A percentile compares a stretch with the other conserved stretches of the same genome.
Evolutionary conservation across 768 basidiomycete genomes (phyloP).

Genomic region (Galerina marginata): DNA sequence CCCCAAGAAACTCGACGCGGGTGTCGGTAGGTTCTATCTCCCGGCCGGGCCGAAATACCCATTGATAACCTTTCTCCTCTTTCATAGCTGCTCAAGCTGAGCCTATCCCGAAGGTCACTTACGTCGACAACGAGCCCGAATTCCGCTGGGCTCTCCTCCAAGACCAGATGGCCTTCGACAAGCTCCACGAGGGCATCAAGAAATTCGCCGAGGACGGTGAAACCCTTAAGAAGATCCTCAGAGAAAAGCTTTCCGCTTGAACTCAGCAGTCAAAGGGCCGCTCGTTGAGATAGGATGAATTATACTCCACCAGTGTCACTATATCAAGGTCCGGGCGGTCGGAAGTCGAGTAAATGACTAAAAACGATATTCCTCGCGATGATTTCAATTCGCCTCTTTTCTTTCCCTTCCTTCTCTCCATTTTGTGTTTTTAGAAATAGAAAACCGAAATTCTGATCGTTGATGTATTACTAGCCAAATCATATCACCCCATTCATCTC

Average conservation of each 20-base stretch:
- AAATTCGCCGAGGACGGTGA: conserved; percentile 97
- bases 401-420: not conserved
- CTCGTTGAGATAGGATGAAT: not conserved
- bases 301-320: not conserved
- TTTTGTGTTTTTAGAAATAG: conserved; percentile 18
- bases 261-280: not conserved
- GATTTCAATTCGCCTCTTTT: too few relatives aligned
- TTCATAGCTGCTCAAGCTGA: conserved; percentile 56
- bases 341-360: too few relatives aligned
- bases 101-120: conserved; percentile 80
- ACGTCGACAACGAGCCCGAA: conserved; percentile 90
- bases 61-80: conserved; percentile 6
- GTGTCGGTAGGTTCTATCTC: conserved; percentile 51
- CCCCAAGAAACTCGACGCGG: conserved; percentile 82
- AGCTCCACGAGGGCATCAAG: conserved; percentile 97
- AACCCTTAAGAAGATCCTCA: conserved; percentile 84
- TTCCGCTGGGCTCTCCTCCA: conserved; percentile 95
- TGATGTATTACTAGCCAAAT: conserved; percentile 6
- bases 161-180: conserved; percentile 98
- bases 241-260: conserved; percentile 65
- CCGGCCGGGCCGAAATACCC: conserved; percentile 6
- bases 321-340: not conserved
- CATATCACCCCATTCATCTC: not conserved
- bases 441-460: conserved; percentile 14
- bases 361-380: too few relatives aligned